A percentile compares a stretch with the other conserved stretches of the same genome.
Conservation (phyloP, 345 rosid species). For the Hevea brasiliensis region DNA sequence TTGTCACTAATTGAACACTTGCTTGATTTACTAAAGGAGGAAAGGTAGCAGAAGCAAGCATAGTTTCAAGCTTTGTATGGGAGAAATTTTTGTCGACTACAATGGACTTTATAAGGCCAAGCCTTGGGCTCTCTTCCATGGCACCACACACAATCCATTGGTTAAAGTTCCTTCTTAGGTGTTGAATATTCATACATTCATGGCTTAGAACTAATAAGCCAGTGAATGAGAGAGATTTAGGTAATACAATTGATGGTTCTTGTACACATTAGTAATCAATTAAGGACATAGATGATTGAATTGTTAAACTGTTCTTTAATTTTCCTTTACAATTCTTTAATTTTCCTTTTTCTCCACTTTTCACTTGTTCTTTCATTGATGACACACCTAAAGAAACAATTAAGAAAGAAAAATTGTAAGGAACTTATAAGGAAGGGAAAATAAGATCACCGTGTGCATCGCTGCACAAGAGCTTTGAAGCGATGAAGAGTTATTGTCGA, state of each 20-base stretch:
- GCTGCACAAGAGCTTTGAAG: slow-evolving; percentile 16
- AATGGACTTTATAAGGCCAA: background rate
- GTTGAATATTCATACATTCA: background rate
- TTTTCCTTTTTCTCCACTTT: too few relatives aligned
- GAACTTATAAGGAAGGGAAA: slow-evolving; percentile 7
- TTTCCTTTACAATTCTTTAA: too few relatives aligned
- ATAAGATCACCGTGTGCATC: slow-evolving; percentile 10
- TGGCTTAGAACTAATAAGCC: too few relatives aligned
- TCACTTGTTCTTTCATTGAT: too few relatives aligned
- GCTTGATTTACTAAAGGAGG: slow-evolving; percentile 1
- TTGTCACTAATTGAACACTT: too few relatives aligned
- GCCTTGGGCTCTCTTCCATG: background rate
- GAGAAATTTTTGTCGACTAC: slow-evolving; percentile 6
- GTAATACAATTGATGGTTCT: background rate
- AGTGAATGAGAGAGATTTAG: slow-evolving; percentile 1
- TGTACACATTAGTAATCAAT: too few relatives aligned
- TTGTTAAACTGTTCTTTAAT: too few relatives aligned
- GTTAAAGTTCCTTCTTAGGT: background rate
- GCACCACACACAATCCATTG: slow-evolving; percentile 8
- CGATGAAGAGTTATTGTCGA: slow-evolving; percentile 2
- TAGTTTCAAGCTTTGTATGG: slow-evolving; percentile 1
- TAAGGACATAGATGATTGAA: too few relatives aligned
- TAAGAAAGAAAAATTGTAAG: too few relatives aligned
- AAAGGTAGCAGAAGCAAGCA: background rate
- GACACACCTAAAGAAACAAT: too few relatives aligned